phyloP scores from a whole-genome alignment of 2,329 filamentous ascomycete species.

The Paecilomyces variotii region DNA sequence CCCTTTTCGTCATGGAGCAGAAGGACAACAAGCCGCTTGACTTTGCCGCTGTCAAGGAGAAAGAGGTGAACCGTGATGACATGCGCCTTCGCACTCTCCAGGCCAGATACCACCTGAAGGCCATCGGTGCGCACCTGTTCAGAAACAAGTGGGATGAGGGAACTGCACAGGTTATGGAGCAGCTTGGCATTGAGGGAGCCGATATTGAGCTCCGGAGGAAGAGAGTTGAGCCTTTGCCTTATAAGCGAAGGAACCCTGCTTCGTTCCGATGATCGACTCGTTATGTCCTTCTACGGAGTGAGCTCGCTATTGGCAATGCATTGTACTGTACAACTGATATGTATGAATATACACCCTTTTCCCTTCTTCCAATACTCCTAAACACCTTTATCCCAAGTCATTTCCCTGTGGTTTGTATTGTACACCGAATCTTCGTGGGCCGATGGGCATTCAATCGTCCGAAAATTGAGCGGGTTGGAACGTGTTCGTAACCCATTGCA shows the following conservation, averaged over 20 bases:
- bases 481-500: slow-evolving; percentile 30
- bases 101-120: slow-evolving; percentile 58
- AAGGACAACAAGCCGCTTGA: slow-evolving; percentile 53
- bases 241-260: slow-evolving; percentile 50
- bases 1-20: slow-evolving; percentile 78
- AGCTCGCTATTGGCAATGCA: slow-evolving; percentile 11
- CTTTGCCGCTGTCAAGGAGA: slow-evolving; percentile 47
- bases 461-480: slow-evolving; percentile 23
- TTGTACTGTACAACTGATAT: slow-evolving; percentile 36
- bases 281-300: slow-evolving; percentile 3
- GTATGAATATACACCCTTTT: slow-evolving; percentile 33
- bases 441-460: slow-evolving; percentile 5
- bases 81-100: slow-evolving; percentile 72
- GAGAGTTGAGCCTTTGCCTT: slow-evolving; percentile 61
- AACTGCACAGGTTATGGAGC: slow-evolving; percentile 79
- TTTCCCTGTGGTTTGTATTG: neutral
- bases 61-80: slow-evolving; percentile 48
- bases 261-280: slow-evolving; percentile 31
- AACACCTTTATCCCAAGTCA: neutral
- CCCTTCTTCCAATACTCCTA: slow-evolving; percentile 3
- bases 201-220: slow-evolving; percentile 79
- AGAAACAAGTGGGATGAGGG: slow-evolving; percentile 81
- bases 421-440: neutral
- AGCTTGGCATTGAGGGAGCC: slow-evolving; percentile 64
- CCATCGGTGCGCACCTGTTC: slow-evolving; percentile 83